Base-by-base conservation (phyloP, 257 asterid species). In the Solanum stenotomum region DNA sequence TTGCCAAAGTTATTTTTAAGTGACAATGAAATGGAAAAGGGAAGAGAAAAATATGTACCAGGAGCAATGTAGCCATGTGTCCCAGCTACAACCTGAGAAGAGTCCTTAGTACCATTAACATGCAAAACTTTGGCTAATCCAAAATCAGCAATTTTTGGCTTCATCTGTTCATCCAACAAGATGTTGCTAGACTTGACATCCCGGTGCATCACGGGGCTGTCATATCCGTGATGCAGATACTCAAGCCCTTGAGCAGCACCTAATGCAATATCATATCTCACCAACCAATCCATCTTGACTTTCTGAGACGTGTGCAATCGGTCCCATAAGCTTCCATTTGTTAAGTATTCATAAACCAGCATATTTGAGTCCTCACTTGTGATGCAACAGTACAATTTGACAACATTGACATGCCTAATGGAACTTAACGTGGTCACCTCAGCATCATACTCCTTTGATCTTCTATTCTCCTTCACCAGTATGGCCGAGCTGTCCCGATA, bases 181-280 rank as follows among this genome's bases (percentile, higher is more conserved):
- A 92, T 92, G 90, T 92, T 92, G 91, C 94, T 90, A 61, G 94
- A 92, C 46, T 92, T 92, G 34, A 92, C 94, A 75, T 92, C 94
- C 2, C 93, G 90, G 81, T 92, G 94, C 8, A 91, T 76, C 35
- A 92, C 90, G 6, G 90, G 90, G 46, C 90, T 87, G 20, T 90
- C 88, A 63, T 91, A 92, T 78, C 93, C 94, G 35, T 92, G 94
- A 74, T 92, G 93, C 85, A 91, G 91, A 77, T 92, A 92, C 40
- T 92, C 93, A 61, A 92, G 87, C 13, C 94, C 94, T 86, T 83
- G 88, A 25, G 94, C 94, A 29, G 93, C 91, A 29, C 94, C 93
- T 59, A 92, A 77, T 1, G 94, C 93, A 2, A 92, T 90, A 22
- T 90, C 92, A 67, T 88, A 92, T 33, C 94, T 70, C 68, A 87